Evolutionary conservation across 129 eudicot genomes (phyloP).

Genomic region (Artemisia tridentata): DNA sequence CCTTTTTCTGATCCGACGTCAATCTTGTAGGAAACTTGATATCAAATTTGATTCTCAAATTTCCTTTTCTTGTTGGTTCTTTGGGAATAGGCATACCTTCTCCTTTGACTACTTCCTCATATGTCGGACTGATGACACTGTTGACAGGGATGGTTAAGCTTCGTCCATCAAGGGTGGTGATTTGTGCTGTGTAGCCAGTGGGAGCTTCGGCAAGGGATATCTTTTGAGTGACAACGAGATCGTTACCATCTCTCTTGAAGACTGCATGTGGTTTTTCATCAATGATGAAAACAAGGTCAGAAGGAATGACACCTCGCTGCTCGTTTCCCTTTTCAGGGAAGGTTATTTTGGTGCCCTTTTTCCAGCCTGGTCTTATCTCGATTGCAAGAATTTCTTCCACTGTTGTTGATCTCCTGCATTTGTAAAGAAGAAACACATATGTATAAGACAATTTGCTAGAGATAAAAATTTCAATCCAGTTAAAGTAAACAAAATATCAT

Average conservation of each 20-base stretch:
- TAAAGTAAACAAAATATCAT: neutral
- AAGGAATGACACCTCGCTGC: conserved; percentile 73
- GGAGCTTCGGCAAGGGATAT: conserved; percentile 74
- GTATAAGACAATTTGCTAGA: neutral
- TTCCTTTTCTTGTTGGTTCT: no score
- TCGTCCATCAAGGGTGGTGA: conserved; percentile 79
- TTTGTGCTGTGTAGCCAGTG: conserved; percentile 75
- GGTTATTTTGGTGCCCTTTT: conserved; percentile 91
- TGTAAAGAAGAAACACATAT: neutral
- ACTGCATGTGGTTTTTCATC: conserved; percentile 79
- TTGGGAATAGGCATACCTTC: no score
- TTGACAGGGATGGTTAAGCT: conserved; percentile 52
- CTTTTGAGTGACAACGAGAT: conserved; percentile 70
- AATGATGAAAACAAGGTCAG: conserved; percentile 75
- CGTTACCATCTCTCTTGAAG: conserved; percentile 83
- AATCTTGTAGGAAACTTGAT: no score
- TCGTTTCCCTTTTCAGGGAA: conserved; percentile 83
- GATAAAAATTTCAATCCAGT: neutral
- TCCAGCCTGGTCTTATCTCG: conserved; percentile 91
- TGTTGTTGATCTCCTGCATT: conserved; percentile 58
- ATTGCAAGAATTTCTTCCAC: conserved; percentile 76
- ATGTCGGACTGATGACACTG: no score
- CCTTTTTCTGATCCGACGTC: no score
- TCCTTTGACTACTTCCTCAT: no score
- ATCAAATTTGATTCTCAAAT: no score